Evolutionary conservation across 805 yeast species (phyloP), one percentile per base, ranked within the genome.

Genomic region (Cyberlindnera euphorbiae): DNA sequence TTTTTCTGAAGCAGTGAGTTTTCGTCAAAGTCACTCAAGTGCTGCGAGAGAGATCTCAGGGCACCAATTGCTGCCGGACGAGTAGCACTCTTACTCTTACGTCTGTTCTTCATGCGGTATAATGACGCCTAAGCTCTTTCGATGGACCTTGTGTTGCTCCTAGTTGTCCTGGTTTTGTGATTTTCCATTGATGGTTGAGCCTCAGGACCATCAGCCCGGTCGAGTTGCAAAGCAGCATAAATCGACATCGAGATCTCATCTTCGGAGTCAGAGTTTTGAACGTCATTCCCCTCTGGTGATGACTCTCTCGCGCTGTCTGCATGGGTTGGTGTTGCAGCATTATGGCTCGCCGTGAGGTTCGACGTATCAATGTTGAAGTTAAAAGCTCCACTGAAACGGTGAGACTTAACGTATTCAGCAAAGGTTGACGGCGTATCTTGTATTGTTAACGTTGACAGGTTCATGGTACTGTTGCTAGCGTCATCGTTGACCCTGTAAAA

Each of bases 201-300:
- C 60, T 29, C n/a, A n/a, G 57, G 58, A 14, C 62, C 64, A 29
- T 53, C 57, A 2, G 53, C 37, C 13, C 55, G 55, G 10, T 56
- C 59, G 23, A 50, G 59, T 38, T 66, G 62, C n/a, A 78, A 53
- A 0, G 80, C 72, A 0, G 82, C 71, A 49, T 78, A 79, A 16
- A 78, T 55, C 0, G 84, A 77, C 84, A 79, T 77, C 0, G 78
- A 80, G 10, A 76, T 74, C 46, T 79, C 85, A 53, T 79, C 84
- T 49, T 79, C 86, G 6, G 59, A 55, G 38, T 50, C 55, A 3
- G 55, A 44, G 9, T 35, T 35, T n/a, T 28, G 36, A 4, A 22
- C 16, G 6, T 27, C 26, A 7, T 24, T 12, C 6, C n/a, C n/a
- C n/a, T n/a, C n/a, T n/a, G n/a, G n/a, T n/a, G n/a, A n/a, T n/a